A percentile compares a stretch with the other conserved stretches of the same genome.
Conservation (phyloP, 768 basidiomycete genomes). For the Mycena polygramma region DNA sequence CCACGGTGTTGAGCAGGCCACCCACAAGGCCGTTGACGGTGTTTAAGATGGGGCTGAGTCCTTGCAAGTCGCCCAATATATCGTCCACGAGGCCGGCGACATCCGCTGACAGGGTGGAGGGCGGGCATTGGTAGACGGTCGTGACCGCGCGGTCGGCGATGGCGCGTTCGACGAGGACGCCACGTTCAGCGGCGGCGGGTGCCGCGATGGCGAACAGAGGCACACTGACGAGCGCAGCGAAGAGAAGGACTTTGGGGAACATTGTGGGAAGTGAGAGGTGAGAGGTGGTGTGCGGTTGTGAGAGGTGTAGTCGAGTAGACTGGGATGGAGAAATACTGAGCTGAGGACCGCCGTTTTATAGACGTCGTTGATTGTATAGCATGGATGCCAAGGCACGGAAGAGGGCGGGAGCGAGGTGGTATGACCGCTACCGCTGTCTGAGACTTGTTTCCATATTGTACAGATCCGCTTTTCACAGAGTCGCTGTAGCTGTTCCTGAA, state of each 20-base stretch:
- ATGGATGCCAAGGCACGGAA: too few relatives aligned
- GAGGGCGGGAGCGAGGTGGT: too few relatives aligned
- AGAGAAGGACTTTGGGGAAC: constrained; percentile 5
- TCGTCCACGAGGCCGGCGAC: not conserved
- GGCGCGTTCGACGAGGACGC: too few relatives aligned
- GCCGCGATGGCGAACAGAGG: not conserved
- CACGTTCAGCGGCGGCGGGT: too few relatives aligned
- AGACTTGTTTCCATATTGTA: too few relatives aligned
- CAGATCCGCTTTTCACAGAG: too few relatives aligned
- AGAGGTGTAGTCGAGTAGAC: too few relatives aligned
- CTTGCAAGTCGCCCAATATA: not conserved
- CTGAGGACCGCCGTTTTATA: not conserved
- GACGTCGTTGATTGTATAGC: not conserved
- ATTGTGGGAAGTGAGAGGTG: not conserved
- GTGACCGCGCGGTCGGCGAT: not conserved
- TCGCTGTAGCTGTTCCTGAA: too few relatives aligned
- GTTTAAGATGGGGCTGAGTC: not conserved
- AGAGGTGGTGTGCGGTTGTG: not conserved
- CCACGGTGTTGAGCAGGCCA: not conserved
- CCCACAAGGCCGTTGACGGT: not conserved
- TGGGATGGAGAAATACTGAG: not conserved
- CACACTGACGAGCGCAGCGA: constrained; percentile 1
- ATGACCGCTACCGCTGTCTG: too few relatives aligned
- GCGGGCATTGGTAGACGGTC: not conserved
- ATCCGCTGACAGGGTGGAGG: not conserved